Percentiles rank a stretch among this genome's conserved stretches.
Conservation (phyloP, 2,329 filamentous ascomycete species). For the Chaetomium globosum region DNA sequence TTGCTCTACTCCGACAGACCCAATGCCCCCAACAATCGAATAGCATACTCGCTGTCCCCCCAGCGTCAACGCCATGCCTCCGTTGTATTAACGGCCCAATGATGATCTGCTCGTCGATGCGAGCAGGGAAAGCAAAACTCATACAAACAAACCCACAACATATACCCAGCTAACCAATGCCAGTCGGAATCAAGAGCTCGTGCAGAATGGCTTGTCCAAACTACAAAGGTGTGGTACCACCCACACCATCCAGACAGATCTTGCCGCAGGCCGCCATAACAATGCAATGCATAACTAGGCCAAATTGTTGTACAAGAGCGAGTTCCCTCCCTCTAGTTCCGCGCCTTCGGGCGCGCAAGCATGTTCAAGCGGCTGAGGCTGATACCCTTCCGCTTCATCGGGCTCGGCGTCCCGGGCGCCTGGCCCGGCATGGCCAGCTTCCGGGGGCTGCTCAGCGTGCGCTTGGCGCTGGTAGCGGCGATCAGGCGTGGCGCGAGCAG, state of each 20-base stretch:
- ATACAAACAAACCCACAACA: conserved; percentile 12
- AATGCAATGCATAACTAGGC: neutral
- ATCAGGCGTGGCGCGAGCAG: conserved; percentile 54
- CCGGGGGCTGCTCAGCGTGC: conserved; percentile 38
- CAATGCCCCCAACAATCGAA: conserved; percentile 4
- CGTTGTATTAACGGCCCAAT: conserved; percentile 16
- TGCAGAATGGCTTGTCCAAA: conserved; percentile 13
- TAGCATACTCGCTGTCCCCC: neutral
- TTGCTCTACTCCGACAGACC: conserved; percentile 18
- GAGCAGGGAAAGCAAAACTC: too few relatives aligned
- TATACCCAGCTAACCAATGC: conserved; percentile 3
- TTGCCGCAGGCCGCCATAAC: neutral
- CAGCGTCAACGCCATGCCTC: conserved; percentile 17
- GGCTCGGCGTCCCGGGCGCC: conserved; percentile 44
- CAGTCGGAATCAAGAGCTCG: neutral
- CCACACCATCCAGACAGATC: conserved; percentile 22
- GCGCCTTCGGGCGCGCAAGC: conserved; percentile 62
- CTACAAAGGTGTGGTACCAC: conserved; percentile 21
- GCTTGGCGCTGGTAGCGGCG: conserved; percentile 16
- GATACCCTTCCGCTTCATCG: conserved; percentile 58
- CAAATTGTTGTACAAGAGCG: neutral
- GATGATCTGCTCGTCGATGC: neutral
- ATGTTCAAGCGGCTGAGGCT: conserved; percentile 63
- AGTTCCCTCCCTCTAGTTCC: conserved; percentile 41
- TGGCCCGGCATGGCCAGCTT: conserved; percentile 32